phyloP scores from a whole-genome alignment of 345 rosid genomes.

The Boechera divaricarpa region DNA sequence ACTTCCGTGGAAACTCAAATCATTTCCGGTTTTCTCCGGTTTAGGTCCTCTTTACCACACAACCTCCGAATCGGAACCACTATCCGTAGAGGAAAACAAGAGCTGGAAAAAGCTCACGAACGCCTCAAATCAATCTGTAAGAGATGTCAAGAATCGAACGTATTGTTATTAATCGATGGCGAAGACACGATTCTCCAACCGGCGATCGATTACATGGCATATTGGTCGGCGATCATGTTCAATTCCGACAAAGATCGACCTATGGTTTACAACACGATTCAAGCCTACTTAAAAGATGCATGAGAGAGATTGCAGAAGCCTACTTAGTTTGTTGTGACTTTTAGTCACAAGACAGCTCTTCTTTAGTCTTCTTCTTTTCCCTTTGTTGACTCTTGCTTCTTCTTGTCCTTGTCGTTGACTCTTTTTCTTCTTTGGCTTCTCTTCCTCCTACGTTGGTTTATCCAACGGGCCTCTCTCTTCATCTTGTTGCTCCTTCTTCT shows the following conservation, averaged over 20 bases:
- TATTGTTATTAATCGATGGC: conserved; percentile 68
- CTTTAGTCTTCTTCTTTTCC: too few species aligned
- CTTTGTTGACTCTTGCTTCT: too few species aligned
- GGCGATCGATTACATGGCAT: conserved; percentile 50
- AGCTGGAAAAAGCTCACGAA: conserved; percentile 57
- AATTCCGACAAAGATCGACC: conserved; percentile 53
- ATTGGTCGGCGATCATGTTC: conserved; percentile 54
- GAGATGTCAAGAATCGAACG: conserved; percentile 54
- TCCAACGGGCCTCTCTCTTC: too few species aligned
- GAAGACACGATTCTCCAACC: conserved; percentile 86
- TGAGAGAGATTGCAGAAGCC: conserved; percentile 55
- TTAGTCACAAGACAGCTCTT: too few species aligned
- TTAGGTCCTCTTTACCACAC: conserved; percentile 78
- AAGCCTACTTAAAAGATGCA: conserved; percentile 83
- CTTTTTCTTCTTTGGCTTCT: too few species aligned
- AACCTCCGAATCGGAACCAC: conserved; percentile 56
- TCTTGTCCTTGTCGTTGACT: too few species aligned
- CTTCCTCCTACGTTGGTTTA: too few species aligned
- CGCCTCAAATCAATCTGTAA: conserved; percentile 59
- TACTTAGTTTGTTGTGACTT: too few species aligned
- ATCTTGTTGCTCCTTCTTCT: too few species aligned
- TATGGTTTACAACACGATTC: conserved; percentile 68
- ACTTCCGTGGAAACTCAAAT: conserved; percentile 75
- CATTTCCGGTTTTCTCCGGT: conserved; percentile 50
- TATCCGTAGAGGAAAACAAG: conserved; percentile 65